These are phyloP conservation scores for Aspergillus costaricaensis DNA, from an alignment of 2,329 filamentous ascomycete species.

Conservation along the genomic window DNA sequence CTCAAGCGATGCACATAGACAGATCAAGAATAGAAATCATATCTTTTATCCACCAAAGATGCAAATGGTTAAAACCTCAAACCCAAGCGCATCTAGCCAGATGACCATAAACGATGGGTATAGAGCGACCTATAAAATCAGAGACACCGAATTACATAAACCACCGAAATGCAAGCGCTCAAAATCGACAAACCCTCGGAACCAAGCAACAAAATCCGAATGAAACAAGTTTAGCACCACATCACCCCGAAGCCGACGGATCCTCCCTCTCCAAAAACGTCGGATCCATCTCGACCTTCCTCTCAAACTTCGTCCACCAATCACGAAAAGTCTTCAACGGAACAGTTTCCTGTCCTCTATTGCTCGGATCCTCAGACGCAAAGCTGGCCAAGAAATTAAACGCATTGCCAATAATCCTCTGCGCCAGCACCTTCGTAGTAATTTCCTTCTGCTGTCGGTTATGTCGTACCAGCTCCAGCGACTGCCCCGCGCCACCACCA, in stretches of 20 bases:
- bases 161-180: neutral
- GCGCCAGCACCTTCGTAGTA: slow-evolving; percentile 77
- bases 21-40: neutral
- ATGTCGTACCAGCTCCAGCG: slow-evolving; percentile 33
- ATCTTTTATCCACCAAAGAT: neutral
- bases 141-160: neutral
- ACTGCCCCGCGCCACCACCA: slow-evolving; percentile 19
- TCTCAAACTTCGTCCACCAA: slow-evolving; percentile 98
- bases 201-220: neutral
- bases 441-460: slow-evolving; percentile 44
- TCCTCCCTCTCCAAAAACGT: slow-evolving; percentile 79
- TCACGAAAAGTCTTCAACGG: slow-evolving; percentile 94
- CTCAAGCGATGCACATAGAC: neutral
- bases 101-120: neutral
- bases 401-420: slow-evolving; percentile 92
- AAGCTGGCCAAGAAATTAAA: slow-evolving; percentile 96
- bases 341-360: slow-evolving; percentile 75
- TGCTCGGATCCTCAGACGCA: slow-evolving; percentile 59
- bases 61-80: neutral
- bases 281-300: slow-evolving; percentile 79
- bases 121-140: neutral
- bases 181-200: neutral
- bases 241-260: slow-evolving; percentile 36
- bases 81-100: neutral
- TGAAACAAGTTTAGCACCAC: no score